These are phyloP conservation scores for Prorocentrum cordatum DNA, from an alignment of 169 alveolate genomes.

Conservation along the genomic window DNA sequence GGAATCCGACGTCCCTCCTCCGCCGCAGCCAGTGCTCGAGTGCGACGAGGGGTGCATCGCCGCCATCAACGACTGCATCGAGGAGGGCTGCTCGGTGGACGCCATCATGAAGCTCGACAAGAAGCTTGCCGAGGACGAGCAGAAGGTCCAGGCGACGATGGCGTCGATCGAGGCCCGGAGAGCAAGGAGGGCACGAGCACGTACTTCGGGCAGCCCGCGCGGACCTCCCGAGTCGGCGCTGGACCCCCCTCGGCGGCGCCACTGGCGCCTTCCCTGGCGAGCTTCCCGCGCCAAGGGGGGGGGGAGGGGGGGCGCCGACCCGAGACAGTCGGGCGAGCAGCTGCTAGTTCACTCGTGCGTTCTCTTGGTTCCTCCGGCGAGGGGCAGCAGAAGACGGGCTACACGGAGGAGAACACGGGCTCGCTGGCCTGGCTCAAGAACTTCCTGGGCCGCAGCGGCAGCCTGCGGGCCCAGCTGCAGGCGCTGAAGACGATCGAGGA, in stretches of 20 bases:
- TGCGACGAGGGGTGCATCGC: slow-evolving; percentile 66
- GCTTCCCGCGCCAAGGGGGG: background rate
- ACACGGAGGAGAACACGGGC: slow-evolving; percentile 41
- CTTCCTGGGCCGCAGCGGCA: slow-evolving; percentile 60
- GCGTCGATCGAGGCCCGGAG: slow-evolving; percentile 7
- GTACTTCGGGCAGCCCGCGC: no score
- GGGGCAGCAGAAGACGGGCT: no score
- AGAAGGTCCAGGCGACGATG: background rate
- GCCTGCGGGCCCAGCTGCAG: slow-evolving; percentile 41
- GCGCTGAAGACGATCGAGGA: slow-evolving; percentile 36
- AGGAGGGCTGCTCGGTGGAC: slow-evolving; percentile 61
- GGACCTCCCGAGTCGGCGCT: background rate
- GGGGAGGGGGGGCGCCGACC: background rate
- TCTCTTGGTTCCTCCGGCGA: no score
- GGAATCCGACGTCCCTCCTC: background rate
- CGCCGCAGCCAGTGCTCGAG: slow-evolving; percentile 42
- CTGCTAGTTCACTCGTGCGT: background rate
- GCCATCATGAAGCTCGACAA: slow-evolving; percentile 40
- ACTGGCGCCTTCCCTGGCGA: background rate
- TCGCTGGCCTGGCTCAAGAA: slow-evolving; percentile 33
- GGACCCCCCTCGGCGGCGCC: background rate
- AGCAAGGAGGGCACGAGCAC: no score
- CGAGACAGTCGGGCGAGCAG: background rate
- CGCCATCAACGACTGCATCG: slow-evolving; percentile 45
- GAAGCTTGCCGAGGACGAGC: slow-evolving; percentile 50